These are phyloP conservation scores for Claviceps quebecensis DNA, from an alignment of 2,329 filamentous ascomycete species.

Conservation along the genomic window DNA sequence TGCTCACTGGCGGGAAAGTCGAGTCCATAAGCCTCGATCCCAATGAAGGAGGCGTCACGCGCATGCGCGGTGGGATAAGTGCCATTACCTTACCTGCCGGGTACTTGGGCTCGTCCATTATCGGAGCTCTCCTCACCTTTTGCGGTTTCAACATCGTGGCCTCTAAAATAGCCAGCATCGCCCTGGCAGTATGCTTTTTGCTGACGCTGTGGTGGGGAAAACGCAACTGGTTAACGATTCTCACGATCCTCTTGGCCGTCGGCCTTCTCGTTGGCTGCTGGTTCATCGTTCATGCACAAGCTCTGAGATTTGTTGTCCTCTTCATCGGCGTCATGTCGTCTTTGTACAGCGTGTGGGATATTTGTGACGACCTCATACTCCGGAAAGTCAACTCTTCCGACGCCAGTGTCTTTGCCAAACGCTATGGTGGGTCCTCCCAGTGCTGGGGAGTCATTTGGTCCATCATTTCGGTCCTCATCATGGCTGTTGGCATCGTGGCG, in stretches of 20 bases:
- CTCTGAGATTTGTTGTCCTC: constrained; percentile 58
- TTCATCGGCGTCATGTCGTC: constrained; percentile 76
- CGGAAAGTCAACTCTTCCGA: constrained; percentile 71
- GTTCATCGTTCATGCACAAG: constrained; percentile 67
- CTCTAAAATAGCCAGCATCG: constrained; percentile 63
- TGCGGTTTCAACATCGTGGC: constrained; percentile 73
- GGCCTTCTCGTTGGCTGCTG: constrained; percentile 60
- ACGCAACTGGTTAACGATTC: constrained; percentile 62
- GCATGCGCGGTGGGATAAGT: constrained; percentile 58
- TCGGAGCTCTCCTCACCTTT: constrained; percentile 65
- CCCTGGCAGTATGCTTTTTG: constrained; percentile 59
- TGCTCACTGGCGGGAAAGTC: constrained; percentile 59
- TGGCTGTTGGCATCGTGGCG: constrained; percentile 60
- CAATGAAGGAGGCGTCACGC: constrained; percentile 66
- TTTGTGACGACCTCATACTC: constrained; percentile 69
- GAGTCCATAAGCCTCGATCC: constrained; percentile 63
- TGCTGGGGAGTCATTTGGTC: constrained; percentile 75
- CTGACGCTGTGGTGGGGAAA: constrained; percentile 74
- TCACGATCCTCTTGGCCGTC: constrained; percentile 55
- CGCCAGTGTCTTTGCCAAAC: constrained; percentile 63
- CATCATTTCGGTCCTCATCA: constrained; percentile 55
- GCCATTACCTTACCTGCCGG: constrained; percentile 63
- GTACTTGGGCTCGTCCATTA: constrained; percentile 63
- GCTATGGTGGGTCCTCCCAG: constrained; percentile 65
- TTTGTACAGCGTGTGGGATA: constrained; percentile 73